phyloP scores from a whole-genome alignment of 2,329 filamentous ascomycete species.

The Aspergillus texensis region DNA sequence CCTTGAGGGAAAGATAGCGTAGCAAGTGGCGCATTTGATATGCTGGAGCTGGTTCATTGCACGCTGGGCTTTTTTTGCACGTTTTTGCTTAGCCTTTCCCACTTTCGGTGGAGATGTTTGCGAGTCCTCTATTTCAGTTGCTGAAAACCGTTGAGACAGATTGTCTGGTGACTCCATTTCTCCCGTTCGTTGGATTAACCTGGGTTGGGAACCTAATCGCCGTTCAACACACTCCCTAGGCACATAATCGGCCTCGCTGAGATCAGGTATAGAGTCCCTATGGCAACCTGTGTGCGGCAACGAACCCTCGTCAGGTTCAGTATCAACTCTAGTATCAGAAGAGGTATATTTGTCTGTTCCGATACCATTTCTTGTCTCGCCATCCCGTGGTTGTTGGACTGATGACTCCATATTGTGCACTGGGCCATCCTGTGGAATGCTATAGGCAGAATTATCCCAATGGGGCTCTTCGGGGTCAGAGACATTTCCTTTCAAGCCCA shows the following conservation, averaged over 20 bases:
- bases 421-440: not conserved
- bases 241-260: slow-evolving; percentile 42
- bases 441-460: not conserved
- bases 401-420: not conserved
- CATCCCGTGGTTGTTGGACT: not conserved
- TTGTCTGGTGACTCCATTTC: slow-evolving; percentile 10
- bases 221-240: slow-evolving; percentile 44
- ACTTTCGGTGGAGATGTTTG: slow-evolving; percentile 33
- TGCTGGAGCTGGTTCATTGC: slow-evolving; percentile 32
- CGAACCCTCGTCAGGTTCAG: not conserved
- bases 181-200: slow-evolving; percentile 12
- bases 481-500: slow-evolving; percentile 22
- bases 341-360: not conserved
- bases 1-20: slow-evolving; percentile 74
- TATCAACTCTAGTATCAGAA: not conserved
- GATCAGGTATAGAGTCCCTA: not conserved
- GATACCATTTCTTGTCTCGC: not conserved
- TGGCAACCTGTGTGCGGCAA: not conserved
- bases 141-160: slow-evolving; percentile 21
- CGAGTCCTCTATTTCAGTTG: slow-evolving; percentile 24
- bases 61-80: slow-evolving; percentile 50
- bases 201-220: slow-evolving; percentile 34
- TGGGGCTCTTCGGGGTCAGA: not conserved
- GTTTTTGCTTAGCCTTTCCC: slow-evolving; percentile 58
- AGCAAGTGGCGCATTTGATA: slow-evolving; percentile 76